These are phyloP conservation scores for Lepidium sativum DNA, from an alignment of 345 rosid species.

Conservation along the genomic window DNA sequence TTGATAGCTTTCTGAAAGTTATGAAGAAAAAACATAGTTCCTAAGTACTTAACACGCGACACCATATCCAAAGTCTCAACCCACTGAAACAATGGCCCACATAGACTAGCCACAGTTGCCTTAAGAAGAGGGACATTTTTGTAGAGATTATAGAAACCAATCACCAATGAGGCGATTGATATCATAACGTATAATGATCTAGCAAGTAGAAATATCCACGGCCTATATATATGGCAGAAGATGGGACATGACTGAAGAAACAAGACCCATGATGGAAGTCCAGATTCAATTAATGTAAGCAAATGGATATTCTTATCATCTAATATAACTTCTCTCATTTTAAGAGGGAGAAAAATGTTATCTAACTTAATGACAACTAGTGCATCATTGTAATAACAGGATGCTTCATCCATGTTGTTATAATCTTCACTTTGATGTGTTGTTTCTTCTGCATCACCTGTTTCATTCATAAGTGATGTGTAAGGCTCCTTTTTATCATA, in stretches of 20 bases:
- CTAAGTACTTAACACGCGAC: constrained; percentile 85
- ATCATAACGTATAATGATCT: constrained; percentile 74
- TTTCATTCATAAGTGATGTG: constrained; percentile 70
- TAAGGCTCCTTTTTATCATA: constrained; percentile 34
- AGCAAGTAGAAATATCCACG: constrained; percentile 96
- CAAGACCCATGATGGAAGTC: constrained; percentile 97
- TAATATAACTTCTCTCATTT: constrained; percentile 59
- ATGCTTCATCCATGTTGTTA: constrained; percentile 41
- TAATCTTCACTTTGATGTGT: too few relatives aligned
- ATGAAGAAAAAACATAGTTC: constrained; percentile 97
- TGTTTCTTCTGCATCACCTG: constrained; percentile 55
- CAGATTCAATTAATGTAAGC: constrained; percentile 86
- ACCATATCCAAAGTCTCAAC: constrained; percentile 97
- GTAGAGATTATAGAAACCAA: constrained; percentile 91
- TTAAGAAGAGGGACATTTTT: constrained; percentile 96
- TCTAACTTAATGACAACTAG: constrained; percentile 65
- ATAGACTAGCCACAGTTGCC: constrained; percentile 73
- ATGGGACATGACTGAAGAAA: constrained; percentile 96
- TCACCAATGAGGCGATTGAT: constrained; percentile 68
- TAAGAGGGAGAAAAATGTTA: constrained; percentile 75
- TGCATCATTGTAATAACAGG: constrained; percentile 49
- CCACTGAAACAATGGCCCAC: constrained; percentile 94
- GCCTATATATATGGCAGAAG: constrained; percentile 82
- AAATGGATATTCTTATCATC: constrained; percentile 45
- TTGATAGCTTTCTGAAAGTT: constrained; percentile 77